These are phyloP conservation scores for Scytalidium sp. DNA, from an alignment of 2,329 filamentous ascomycete genomes.

Conservation along the genomic window DNA sequence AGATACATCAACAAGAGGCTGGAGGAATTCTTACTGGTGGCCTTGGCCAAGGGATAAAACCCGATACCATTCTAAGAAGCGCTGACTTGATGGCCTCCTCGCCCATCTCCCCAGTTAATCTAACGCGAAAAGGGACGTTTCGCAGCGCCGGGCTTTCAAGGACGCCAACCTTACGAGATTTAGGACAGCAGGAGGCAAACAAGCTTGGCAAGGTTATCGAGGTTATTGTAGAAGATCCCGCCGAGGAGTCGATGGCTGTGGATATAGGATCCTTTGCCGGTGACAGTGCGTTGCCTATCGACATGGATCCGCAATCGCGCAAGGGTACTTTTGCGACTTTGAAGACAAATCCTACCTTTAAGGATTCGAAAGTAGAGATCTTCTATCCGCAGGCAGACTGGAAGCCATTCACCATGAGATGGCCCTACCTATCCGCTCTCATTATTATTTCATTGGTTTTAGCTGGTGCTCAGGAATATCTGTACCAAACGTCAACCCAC, in stretches of 20 bases:
- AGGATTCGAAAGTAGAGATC: constrained; percentile 38
- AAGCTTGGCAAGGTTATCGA: constrained; percentile 57
- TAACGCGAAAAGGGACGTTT: constrained; percentile 17
- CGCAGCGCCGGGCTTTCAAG: constrained; percentile 21
- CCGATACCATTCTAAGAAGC: constrained; percentile 44
- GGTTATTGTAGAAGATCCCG: constrained; percentile 53
- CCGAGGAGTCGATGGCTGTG: constrained; percentile 20
- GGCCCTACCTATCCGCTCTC: constrained; percentile 54
- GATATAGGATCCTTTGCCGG: constrained; percentile 25
- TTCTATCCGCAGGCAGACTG: constrained; percentile 64
- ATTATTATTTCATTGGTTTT: constrained; percentile 52
- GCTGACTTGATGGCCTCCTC: constrained; percentile 43
- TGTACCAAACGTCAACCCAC: constrained; percentile 48
- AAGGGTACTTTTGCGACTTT: constrained; percentile 20
- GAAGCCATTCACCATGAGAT: constrained; percentile 64
- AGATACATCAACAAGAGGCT: constrained; percentile 39
- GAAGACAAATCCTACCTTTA: neutral
- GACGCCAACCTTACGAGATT: constrained; percentile 41
- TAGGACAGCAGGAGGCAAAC: constrained; percentile 58
- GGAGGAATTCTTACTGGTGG: constrained; percentile 56
- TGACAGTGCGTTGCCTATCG: constrained; percentile 9
- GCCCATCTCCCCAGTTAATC: constrained; percentile 13
- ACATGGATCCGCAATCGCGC: constrained; percentile 20
- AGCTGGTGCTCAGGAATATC: constrained; percentile 49
- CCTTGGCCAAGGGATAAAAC: constrained; percentile 50